Evolutionary conservation across 192 early-diverging fungal species (phyloP).

Genomic region (Geranomyces variabilis): DNA sequence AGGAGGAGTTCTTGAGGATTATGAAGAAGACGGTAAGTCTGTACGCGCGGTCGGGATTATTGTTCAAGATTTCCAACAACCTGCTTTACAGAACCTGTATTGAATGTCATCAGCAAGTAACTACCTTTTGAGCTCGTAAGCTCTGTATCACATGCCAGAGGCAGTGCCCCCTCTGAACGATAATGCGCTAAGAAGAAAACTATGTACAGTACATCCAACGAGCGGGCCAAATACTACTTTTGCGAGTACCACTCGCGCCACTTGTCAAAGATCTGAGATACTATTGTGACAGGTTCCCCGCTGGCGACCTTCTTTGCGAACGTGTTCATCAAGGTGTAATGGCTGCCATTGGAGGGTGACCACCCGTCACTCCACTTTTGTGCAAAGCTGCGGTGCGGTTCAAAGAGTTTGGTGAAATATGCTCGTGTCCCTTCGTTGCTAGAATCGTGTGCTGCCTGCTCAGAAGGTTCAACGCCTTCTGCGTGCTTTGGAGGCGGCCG

Average conservation of each 20-base stretch:
- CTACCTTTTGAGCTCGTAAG: too few species aligned
- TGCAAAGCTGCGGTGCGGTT: not conserved
- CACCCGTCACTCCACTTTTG: slow-evolving; percentile 3
- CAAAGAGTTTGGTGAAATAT: not conserved
- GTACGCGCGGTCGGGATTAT: not conserved
- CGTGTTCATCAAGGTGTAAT: not conserved
- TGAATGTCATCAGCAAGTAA: not conserved
- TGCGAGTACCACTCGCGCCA: slow-evolving; percentile 1
- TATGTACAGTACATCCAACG: not conserved
- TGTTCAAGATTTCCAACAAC: not conserved
- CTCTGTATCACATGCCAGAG: too few species aligned
- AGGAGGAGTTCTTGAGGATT: slow-evolving; percentile 62
- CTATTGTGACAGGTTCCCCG: not conserved
- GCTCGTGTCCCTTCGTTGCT: not conserved
- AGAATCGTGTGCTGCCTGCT: too few species aligned
- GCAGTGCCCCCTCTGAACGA: too few species aligned
- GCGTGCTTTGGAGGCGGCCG: too few species aligned
- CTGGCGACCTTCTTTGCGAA: not conserved
- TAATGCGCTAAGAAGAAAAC: too few species aligned
- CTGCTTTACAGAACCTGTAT: not conserved
- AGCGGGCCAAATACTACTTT: too few species aligned
- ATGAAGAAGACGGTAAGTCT: slow-evolving; percentile 54
- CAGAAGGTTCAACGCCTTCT: too few species aligned
- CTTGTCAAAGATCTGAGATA: not conserved
- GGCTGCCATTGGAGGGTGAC: not conserved